phyloP scores from a whole-genome alignment of 2,329 filamentous ascomycete genomes.

The Bipolaris oryzae region DNA sequence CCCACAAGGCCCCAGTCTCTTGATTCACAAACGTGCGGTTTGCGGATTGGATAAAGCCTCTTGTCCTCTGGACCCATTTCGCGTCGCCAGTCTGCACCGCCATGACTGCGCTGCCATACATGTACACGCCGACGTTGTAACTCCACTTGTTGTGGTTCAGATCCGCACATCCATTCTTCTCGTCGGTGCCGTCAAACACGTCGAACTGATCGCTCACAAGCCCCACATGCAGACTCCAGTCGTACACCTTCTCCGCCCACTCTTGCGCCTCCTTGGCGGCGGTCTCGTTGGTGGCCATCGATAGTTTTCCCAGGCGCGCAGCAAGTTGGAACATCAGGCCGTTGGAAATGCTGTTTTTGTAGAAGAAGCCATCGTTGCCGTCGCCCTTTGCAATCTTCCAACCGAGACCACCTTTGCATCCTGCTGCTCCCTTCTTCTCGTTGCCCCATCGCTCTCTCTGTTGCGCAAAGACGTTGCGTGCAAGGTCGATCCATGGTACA shows the following conservation, averaged over 20 bases:
- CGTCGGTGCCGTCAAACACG: constrained; percentile 59
- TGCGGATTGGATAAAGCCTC: constrained; percentile 45
- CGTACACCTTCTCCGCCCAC: constrained; percentile 70
- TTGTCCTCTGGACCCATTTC: constrained; percentile 31
- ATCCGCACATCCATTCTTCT: constrained; percentile 51
- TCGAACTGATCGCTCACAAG: constrained; percentile 57
- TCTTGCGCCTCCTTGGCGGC: constrained; percentile 41
- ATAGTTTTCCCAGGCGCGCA: constrained; percentile 63
- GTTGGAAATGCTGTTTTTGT: constrained; percentile 81
- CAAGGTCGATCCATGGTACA: constrained; percentile 66
- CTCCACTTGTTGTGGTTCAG: constrained; percentile 54
- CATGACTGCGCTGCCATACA: constrained; percentile 55
- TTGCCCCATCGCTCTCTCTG: constrained; percentile 67
- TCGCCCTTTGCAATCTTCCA: constrained; percentile 82
- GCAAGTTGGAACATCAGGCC: constrained; percentile 81
- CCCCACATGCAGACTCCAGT: constrained; percentile 56
- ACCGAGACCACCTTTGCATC: constrained; percentile 67
- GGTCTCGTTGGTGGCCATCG: constrained; percentile 66
- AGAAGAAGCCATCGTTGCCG: constrained; percentile 68
- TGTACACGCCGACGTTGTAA: constrained; percentile 58
- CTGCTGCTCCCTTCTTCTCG: constrained; percentile 50
- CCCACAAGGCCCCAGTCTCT: constrained; percentile 49
- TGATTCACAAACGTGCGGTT: constrained; percentile 30
- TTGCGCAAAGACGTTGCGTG: constrained; percentile 72
- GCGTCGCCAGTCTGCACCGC: constrained; percentile 24